These are phyloP conservation scores for Rhinocladiella mackenziei DNA, from an alignment of 2,329 filamentous ascomycete genomes.

Conservation along the genomic window DNA sequence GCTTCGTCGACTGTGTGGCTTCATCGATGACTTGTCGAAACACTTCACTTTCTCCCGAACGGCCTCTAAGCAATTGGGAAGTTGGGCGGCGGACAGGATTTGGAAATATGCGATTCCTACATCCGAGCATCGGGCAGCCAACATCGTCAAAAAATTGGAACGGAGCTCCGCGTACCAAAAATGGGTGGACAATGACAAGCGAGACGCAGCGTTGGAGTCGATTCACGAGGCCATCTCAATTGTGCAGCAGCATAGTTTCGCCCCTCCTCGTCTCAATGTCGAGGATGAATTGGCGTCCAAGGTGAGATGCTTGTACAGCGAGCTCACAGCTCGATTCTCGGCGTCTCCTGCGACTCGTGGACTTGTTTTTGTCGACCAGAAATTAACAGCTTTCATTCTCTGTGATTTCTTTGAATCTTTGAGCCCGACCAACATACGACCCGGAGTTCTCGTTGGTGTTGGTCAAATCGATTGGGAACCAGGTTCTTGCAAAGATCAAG, in stretches of 20 bases:
- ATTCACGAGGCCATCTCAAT: conserved; percentile 17
- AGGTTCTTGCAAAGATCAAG: conserved; percentile 69
- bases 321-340: conserved; percentile 62
- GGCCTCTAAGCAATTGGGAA: conserved; percentile 65
- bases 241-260: conserved; percentile 22
- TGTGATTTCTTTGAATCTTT: conserved; percentile 62
- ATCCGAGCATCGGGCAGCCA: conserved; percentile 14
- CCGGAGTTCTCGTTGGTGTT: conserved; percentile 63
- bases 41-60: conserved; percentile 58
- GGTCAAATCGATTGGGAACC: conserved; percentile 55
- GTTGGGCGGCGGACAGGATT: conserved; percentile 79
- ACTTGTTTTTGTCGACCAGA: conserved; percentile 81
- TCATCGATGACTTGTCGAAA: conserved; percentile 51
- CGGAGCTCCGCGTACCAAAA: conserved; percentile 14
- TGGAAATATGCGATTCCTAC: conserved; percentile 66
- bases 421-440: conserved; percentile 55
- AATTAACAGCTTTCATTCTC: conserved; percentile 72
- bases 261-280: conserved; percentile 2
- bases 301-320: conserved; percentile 58
- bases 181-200: conserved; percentile 8
- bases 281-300: conserved; percentile 55
- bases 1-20: conserved; percentile 52
- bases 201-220: conserved; percentile 12
- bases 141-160: conserved; percentile 19
- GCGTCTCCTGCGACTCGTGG: conserved; percentile 59